Percentiles rank a stretch among this genome's conserved stretches.
Conservation (phyloP, 1,284 basidiomycete species). For the Leccinum solheimii region DNA sequence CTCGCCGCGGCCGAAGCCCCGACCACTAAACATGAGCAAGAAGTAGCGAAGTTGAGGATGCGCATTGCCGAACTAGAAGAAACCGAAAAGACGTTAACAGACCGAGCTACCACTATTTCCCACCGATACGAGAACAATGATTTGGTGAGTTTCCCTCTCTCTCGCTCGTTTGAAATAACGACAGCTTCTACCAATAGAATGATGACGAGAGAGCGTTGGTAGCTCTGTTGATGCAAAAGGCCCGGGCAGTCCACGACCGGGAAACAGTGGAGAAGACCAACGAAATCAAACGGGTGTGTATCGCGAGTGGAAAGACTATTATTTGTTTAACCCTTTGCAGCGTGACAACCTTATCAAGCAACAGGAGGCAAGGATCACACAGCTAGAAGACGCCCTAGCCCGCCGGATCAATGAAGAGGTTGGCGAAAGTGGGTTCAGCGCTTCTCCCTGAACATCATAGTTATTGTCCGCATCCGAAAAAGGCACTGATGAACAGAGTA, state of each 20-base stretch:
- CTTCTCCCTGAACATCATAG: slow-evolving; percentile 19
- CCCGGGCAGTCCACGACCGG: slow-evolving; percentile 47
- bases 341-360: slow-evolving; percentile 45
- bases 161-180: slow-evolving; percentile 9
- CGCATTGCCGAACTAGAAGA: slow-evolving; percentile 34
- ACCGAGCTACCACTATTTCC: slow-evolving; percentile 33
- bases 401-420: slow-evolving; percentile 43
- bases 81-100: slow-evolving; percentile 27
- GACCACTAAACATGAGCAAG: slow-evolving; percentile 23
- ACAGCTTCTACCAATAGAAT: slow-evolving; percentile 35
- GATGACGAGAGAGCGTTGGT: slow-evolving; percentile 50
- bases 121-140: slow-evolving; percentile 41
- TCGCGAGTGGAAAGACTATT: slow-evolving; percentile 1
- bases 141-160: slow-evolving; percentile 38
- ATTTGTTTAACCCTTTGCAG: slow-evolving; percentile 31
- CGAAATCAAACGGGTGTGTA: slow-evolving; percentile 49
- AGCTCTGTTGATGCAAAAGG: slow-evolving; percentile 41
- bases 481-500: slow-evolving; percentile 16
- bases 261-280: slow-evolving; percentile 51
- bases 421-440: slow-evolving; percentile 14
- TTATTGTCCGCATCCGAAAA: slow-evolving; percentile 14
- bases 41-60: slow-evolving; percentile 26
- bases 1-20: slow-evolving; percentile 25
- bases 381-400: slow-evolving; percentile 45
- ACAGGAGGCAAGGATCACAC: slow-evolving; percentile 40